Base-by-base conservation (phyloP, 139 green algal genomes). In the Gonium pectorale region DNA sequence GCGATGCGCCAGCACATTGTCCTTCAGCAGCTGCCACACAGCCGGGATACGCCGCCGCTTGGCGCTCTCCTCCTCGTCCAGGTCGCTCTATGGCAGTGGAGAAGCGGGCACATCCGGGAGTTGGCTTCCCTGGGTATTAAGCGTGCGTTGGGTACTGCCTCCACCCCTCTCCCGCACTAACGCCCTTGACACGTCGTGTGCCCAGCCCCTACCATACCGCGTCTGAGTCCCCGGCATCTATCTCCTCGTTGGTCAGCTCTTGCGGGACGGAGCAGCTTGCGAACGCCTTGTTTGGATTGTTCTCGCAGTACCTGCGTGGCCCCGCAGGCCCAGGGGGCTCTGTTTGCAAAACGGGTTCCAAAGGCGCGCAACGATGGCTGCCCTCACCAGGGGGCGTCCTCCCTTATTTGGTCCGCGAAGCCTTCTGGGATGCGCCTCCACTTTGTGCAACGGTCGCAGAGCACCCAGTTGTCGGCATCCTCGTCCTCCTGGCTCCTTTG, bases 211-310 rank as follows among this genome's bases (percentile, higher is more conserved):
- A n/a, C n/a, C n/a, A n/a, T n/a, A n/a, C 68, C 72, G 35, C 59
- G 40, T 69, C 74, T 60, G 77, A 83, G 41, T 85, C 79, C 35
- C 6, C 60, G 38, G 26, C 64, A 22, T 98, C 96, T 66, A 98
- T 98, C 64, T 98, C 90, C 54, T 95, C 90, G 62, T 98, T 91
- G 0, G 92, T 91, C 11, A 98, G 86, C 89, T 98, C 96, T 78
- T 98, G 96, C 11, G 93, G 88, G 0, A 93, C 87, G 27, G 86
- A 86, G 87, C 96, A 98, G 59, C 62, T 93, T 33, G 90, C 90
- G 63, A 95, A 96, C 0, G 49, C 56, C 29, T 78, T 27, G 86
- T 97, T 91, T 9, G 94, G 92, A 71, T 98, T 98, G 64, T 92
- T 29, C 21, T 94, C 79, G 81, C 96, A 98, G 82, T 91, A 94